Evolutionary conservation across 1,139 yeast species (phyloP), one percentile per base, ranked within the genome.

Genomic region (Hansenula lynferdii): DNA sequence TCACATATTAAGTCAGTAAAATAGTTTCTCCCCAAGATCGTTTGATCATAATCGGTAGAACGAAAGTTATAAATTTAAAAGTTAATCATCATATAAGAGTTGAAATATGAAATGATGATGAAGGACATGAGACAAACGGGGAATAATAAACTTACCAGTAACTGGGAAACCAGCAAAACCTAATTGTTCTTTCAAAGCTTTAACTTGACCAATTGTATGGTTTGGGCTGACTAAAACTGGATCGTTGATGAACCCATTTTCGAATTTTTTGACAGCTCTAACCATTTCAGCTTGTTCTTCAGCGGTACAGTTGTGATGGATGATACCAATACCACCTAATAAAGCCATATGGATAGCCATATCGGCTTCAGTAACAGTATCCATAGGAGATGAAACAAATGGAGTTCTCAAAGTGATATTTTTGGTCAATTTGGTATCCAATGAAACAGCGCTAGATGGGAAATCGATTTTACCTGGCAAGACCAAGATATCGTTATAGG

Each of bases 201-300:
- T 84, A 51, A 87, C 85, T 58, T 89, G 87, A 45, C 82, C 87
- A 53, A 92, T 95, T 43, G 96, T 83, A 50, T 70, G 66, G 22
- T 67, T 58, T 43, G 96, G 95, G 34, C 83, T 56, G 50, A 92
- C 77, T 42, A 86, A 97, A 47, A 92, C 77, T 32, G 99, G 98
- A 56, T 87, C 95, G 58, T 83, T 85, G 61, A 92, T 94, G 72
- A 92, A 92, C 32, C 99, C 99, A 64, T 92, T 92, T 72, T 92
- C 98, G 69, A 72, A 92, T 67, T 85, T 89, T 77, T 92, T 92
- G 53, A 92, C 99, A 69, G 85, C 85, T 65, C 76, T 85, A 48
- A 92, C 98, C 98, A 92, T 92, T 53, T 80, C 96, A 45, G 98
- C 98, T 71, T 92, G 99, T 64, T 89, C 97, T 38, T 92, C 97